Evolutionary conservation across 345 rosid species (phyloP).

Genomic region (Limnanthes douglasii): DNA sequence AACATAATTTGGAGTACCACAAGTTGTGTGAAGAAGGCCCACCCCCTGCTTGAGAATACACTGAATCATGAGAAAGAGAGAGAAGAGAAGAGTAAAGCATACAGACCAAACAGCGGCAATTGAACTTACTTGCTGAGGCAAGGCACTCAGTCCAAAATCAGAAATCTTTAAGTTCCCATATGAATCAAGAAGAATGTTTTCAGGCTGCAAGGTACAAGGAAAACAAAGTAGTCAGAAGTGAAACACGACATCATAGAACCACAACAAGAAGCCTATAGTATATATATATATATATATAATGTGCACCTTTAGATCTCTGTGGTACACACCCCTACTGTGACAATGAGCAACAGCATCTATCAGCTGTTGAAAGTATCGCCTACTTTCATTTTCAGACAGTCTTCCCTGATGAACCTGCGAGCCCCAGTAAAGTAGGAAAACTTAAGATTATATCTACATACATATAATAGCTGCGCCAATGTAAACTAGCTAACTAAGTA

Average conservation of each 20-base stretch:
- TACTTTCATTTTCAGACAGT: conserved; percentile 54
- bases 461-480: no score
- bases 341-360: conserved; percentile 80
- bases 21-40: conserved; percentile 76
- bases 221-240: conserved; percentile 3
- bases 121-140: conserved; percentile 39
- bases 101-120: not conserved
- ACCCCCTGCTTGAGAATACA: no score
- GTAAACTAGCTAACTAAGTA: no score
- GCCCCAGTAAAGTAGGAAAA: not conserved
- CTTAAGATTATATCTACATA: no score
- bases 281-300: no score
- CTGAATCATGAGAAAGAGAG: conserved; percentile 3
- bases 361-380: conserved; percentile 88
- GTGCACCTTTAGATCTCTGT: conserved; percentile 92
- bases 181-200: conserved; percentile 60
- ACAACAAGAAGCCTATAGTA: no score
- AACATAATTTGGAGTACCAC: conserved; percentile 99
- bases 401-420: conserved; percentile 61
- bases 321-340: conserved; percentile 81
- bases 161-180: conserved; percentile 58
- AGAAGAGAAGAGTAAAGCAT: not conserved
- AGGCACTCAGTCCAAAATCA: conserved; percentile 73
- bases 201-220: conserved; percentile 28
- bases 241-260: conserved; percentile 7